These are phyloP conservation scores for Elsinoe arachidis DNA, from an alignment of 2,329 filamentous ascomycete species.

Conservation along the genomic window DNA sequence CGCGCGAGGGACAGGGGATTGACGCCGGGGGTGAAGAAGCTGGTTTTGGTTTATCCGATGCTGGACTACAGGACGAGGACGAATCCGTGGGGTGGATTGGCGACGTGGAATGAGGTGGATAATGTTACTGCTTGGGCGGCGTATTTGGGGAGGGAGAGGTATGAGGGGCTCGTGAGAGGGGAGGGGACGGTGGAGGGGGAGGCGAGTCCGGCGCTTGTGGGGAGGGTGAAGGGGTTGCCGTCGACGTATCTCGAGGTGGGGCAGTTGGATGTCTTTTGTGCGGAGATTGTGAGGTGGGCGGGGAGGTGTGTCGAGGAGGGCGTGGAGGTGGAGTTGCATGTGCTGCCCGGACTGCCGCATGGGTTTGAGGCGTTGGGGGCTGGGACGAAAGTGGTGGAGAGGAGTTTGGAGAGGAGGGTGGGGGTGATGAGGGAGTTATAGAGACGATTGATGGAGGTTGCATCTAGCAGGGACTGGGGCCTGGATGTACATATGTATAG, in stretches of 20 bases:
- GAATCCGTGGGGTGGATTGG: constrained; percentile 27
- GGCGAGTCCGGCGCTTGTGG: constrained; percentile 20
- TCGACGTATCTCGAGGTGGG: constrained; percentile 39
- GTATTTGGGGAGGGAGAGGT: constrained; percentile 23
- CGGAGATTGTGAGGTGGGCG: constrained; percentile 36
- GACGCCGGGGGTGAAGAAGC: constrained; percentile 19
- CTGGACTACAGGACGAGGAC: constrained; percentile 36
- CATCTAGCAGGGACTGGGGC: neutral
- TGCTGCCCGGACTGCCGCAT: constrained; percentile 37
- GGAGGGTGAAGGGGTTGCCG: constrained; percentile 30
- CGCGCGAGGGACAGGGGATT: constrained; percentile 20
- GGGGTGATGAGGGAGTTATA: constrained; percentile 10
- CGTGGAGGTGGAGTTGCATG: constrained; percentile 36
- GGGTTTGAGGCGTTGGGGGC: constrained; percentile 29
- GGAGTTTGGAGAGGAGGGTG: constrained; percentile 5
- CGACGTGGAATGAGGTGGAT: constrained; percentile 30
- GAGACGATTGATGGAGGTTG: neutral
- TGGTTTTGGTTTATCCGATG: constrained; percentile 42
- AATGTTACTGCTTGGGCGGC: constrained; percentile 37
- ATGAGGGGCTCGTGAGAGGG: constrained; percentile 19
- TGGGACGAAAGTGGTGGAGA: constrained; percentile 13
- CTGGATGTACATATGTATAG: too few species aligned
- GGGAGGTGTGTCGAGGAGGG: constrained; percentile 33
- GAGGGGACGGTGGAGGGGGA: constrained; percentile 19
- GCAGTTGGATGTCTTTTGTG: constrained; percentile 37